These are phyloP conservation scores for Halteria grandinella DNA, from an alignment of 73 alveolate species.

Conservation along the genomic window DNA sequence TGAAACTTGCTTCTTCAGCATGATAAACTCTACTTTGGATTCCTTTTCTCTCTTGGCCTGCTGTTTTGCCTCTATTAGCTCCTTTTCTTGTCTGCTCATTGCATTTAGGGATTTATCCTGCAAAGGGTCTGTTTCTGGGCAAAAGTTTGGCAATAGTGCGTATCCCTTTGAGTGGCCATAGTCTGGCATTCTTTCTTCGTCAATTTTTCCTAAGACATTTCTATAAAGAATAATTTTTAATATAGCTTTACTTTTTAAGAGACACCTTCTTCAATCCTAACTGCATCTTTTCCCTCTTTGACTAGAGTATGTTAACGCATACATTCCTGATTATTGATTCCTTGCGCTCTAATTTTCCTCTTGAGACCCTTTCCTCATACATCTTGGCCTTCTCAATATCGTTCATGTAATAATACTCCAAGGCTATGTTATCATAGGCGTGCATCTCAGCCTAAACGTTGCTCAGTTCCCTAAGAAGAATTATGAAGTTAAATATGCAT, in stretches of 20 bases:
- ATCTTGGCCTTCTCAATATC: constrained; percentile 40
- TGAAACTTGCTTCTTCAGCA: no score
- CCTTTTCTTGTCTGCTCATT: background rate
- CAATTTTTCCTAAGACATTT: constrained; percentile 25
- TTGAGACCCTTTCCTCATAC: constrained; percentile 40
- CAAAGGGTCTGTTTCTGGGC: background rate
- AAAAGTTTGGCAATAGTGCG: constrained; percentile 1
- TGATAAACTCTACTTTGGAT: no score
- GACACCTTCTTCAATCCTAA: constrained; percentile 23
- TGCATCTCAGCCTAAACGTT: constrained; percentile 38
- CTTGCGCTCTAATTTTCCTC: constrained; percentile 49
- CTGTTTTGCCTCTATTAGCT: background rate
- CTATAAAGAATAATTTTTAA: background rate
- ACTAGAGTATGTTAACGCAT: constrained; percentile 9
- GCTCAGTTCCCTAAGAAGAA: constrained; percentile 34
- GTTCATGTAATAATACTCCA: constrained; percentile 48
- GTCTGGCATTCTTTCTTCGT: constrained; percentile 45
- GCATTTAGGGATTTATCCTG: background rate
- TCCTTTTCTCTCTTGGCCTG: background rate
- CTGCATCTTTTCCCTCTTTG: constrained; percentile 38
- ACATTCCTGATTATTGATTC: constrained; percentile 45
- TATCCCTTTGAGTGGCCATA: constrained; percentile 43
- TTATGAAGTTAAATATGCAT: background rate
- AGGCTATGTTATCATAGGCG: constrained; percentile 50
- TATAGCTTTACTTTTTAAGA: constrained; percentile 1